These are phyloP conservation scores for Cephaloascus fragrans DNA, from an alignment of 805 yeast genomes.

Conservation along the genomic window DNA sequence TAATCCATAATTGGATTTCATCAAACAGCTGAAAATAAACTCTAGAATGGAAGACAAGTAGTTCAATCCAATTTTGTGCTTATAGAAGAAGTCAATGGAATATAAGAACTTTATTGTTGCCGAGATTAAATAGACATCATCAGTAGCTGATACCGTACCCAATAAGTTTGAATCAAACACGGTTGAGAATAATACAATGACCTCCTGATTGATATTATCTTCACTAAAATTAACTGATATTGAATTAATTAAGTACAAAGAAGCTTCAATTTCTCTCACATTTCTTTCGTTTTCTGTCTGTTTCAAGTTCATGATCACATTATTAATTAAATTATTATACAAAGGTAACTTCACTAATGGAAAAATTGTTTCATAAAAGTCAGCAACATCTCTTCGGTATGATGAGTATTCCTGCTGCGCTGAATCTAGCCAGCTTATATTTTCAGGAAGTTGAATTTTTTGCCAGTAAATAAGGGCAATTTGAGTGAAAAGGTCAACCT, in stretches of 20 bases:
- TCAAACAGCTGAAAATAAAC: slow-evolving; percentile 38
- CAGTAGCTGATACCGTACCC: background rate
- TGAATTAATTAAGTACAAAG: slow-evolving; percentile 47
- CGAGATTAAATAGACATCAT: slow-evolving; percentile 19
- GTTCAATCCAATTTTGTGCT: slow-evolving; percentile 27
- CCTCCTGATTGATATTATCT: slow-evolving; percentile 11
- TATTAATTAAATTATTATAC: slow-evolving; percentile 30
- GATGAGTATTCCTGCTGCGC: slow-evolving; percentile 47
- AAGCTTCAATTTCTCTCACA: slow-evolving; percentile 45
- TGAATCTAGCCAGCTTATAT: slow-evolving; percentile 17
- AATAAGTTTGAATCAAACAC: background rate
- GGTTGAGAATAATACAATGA: background rate
- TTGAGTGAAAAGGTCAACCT: slow-evolving; percentile 31
- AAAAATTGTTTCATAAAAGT: slow-evolving; percentile 64
- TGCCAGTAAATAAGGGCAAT: slow-evolving; percentile 60
- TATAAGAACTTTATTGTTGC: slow-evolving; percentile 52
- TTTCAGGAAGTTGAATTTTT: slow-evolving; percentile 43
- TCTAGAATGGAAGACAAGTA: slow-evolving; percentile 44
- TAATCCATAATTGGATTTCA: slow-evolving; percentile 14
- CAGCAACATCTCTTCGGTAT: slow-evolving; percentile 68
- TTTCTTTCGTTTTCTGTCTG: slow-evolving; percentile 4
- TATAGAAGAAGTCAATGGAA: slow-evolving; percentile 50
- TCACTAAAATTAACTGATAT: slow-evolving; percentile 43
- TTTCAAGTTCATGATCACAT: slow-evolving; percentile 12
- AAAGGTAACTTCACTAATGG: slow-evolving; percentile 50